Evolutionary conservation across 2,329 filamentous ascomycete species (phyloP).

Genomic region (Ascochyta clinopodiicola): DNA sequence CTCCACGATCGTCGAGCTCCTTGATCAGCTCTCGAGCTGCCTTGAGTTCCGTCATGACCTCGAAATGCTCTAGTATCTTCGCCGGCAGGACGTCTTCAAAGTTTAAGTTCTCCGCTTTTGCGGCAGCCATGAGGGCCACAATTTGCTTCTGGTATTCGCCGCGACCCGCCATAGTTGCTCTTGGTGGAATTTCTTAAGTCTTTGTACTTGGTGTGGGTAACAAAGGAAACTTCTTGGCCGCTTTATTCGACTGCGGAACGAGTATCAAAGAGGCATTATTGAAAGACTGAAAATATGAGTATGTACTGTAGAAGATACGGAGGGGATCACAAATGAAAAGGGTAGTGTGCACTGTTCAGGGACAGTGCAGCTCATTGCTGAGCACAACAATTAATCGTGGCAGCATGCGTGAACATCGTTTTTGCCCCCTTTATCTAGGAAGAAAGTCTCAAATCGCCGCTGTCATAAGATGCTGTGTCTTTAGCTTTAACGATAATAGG

Average conservation of each 20-base stretch:
- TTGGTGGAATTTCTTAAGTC: neutral
- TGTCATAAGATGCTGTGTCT: neutral
- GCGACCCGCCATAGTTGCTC: conserved; percentile 16
- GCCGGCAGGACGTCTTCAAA: conserved; percentile 24
- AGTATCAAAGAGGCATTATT: neutral
- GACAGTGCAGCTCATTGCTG: neutral
- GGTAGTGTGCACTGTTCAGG: neutral
- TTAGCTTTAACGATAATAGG: too few relatives aligned
- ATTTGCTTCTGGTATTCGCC: conserved; percentile 25
- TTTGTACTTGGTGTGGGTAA: neutral
- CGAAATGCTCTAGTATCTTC: conserved; percentile 19
- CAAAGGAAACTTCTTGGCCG: too few relatives aligned
- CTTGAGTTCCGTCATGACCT: conserved; percentile 19
- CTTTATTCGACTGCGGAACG: neutral
- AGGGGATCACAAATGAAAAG: neutral
- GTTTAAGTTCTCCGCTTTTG: conserved; percentile 19
- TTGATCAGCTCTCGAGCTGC: conserved; percentile 23
- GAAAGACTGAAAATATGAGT: neutral
- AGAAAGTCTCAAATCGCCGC: neutral
- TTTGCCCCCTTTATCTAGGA: neutral
- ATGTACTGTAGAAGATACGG: neutral
- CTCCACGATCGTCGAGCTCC: conserved; percentile 21
- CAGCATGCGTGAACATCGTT: neutral
- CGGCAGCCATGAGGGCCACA: conserved; percentile 17
- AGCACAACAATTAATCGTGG: neutral